Evolutionary conservation across 2,329 filamentous ascomycete species (phyloP), one percentile per base, ranked within the genome.

Genomic region (Talaromyces piceae): DNA sequence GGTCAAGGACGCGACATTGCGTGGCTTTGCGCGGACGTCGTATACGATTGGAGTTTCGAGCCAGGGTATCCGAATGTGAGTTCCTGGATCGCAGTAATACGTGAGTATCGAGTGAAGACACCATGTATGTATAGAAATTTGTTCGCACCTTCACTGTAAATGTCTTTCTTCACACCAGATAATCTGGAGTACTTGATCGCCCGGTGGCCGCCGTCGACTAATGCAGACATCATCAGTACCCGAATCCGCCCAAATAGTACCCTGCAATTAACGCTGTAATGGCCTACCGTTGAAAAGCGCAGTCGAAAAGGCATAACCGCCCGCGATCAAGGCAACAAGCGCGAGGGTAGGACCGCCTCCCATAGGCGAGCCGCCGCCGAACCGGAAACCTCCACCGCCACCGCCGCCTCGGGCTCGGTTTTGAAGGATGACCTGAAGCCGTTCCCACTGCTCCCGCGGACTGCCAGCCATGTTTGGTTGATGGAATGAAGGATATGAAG

Each of bases 181-280:
- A 95, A 65, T 69, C 91, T 86, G 63, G 86, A 90, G 77, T 98
- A 98, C 74, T 98, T 98, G 80, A 98, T 98, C 59, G 93, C 93
- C 67, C 93, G 86, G 73, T 97, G 93, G 75, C 93, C 93, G 84
- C 93, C 93, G 67, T 98, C 93, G 63, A 98, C 93, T 83, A 55
- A 45, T 52, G 31, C 13, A 25, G 5, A 20, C 47, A 41, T 44
- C 37, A 45, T 52, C 44, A 54, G 43, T 28, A 30, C 13, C 23
- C 11, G 2, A 12, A n/a, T 13, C 43, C 12, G 37, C 37, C 16
- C 9, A 28, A 4, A 20, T 3, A 12, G 31, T 6, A 5, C 5
- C 3, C 13, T 7, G 25, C 22, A 6, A 41, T n/a, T 23, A 6
- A 26, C 13, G 5, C 12, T 26, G n/a, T 22, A 3, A 25, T 45